Evolutionary conservation across 2,329 filamentous ascomycete genomes (phyloP), one percentile per base, ranked within the genome.

Genomic region (Neofusicoccum parvum): DNA sequence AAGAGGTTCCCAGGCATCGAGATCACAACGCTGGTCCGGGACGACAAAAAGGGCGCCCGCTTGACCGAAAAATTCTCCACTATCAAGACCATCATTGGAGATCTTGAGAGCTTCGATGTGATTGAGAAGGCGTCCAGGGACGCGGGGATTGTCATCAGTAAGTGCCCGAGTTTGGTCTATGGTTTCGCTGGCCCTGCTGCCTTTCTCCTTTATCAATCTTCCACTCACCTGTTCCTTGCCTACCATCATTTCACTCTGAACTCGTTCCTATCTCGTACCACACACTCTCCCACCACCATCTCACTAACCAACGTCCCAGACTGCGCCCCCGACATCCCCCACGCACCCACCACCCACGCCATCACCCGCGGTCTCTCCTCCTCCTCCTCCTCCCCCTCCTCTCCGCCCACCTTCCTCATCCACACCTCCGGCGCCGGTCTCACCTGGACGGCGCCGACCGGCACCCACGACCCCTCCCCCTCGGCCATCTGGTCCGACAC

Each of bases 101-200:
- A 62, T 20, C 50, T 65, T 3, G 45, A 65, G 5, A 62, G 34
- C 23, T 15, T 48, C 11, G 64, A 65, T 7, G 6, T 53, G 11
- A 60, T 65, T 36, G 54, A 65, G 34, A 17, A 34, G 15, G 45
- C 39, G 5, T 62, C 56, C 34, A 53, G 34, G 14, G 37, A 17
- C 20, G 64, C 56, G 4, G 46, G 46, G 20, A 58, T 65, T 1
- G 59, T 63, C 32, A 72, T 84, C 15, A 50, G 48, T 50, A 1
- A 23, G 48, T 50, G 27, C 27, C 27, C 5, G 5, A 7, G 5
- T 10, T 11, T 39, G 14, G 3, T 14, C 5, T 45, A 5, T 3
- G 6, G 7, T 50, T 15, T 7, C 36, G 4, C 39, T 23, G 7
- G 5, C 6, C 10, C 27, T 43, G 2, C n/a, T 32, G 12, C 75